Base-by-base conservation (phyloP, 176 grass and related monocot genomes). In the Secale cereale region DNA sequence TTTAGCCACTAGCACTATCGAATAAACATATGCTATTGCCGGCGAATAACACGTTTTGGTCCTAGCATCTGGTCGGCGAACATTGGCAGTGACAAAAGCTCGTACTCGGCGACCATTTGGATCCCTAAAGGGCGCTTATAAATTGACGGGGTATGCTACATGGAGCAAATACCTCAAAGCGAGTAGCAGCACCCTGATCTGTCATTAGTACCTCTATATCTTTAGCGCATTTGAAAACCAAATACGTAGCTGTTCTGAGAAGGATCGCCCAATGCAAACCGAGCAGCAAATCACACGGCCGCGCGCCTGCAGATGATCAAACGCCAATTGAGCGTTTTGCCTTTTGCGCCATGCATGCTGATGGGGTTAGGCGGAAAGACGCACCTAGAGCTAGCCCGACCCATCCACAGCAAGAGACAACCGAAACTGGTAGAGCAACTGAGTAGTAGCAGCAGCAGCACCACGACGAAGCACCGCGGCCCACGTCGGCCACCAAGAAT, bases 401-500 rank as follows among this genome's bases (percentile, higher is more conserved):
- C 17, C 17, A 46, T 52, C 26, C 46, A 61, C 70, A 30, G 57
- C 40, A 68, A 33, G 32, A 32, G 31, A 36, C 86, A 57, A 57
- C 54, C 0, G 22, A 57, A 74, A 7, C 86, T 19, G 8, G 45
- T 70, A 61, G 22, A 54, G 70, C 13, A 75, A 37, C 29, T 10
- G 10, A 13, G 56, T 20, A 7, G 17, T 2, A n/a, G 36, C 1
- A 6, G 48, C 7, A 19, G 48, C 2, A 19, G n/a, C n/a, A n/a
- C n/a, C n/a, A n/a, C n/a, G n/a, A n/a, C 4, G 16, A 52, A 60
- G 7, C 28, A 29, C 39, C 41, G 41, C 36, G 70, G 63, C 64
- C 78, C 88, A 86, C 83, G 78, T 90, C 72, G 88, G 77, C 78
- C 88, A 63, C 77, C 22, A 48, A 43, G 69, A 65, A 89, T 68